These are phyloP conservation scores for Fusarium nodosum DNA, from an alignment of 2,329 filamentous ascomycete species.

Conservation along the genomic window DNA sequence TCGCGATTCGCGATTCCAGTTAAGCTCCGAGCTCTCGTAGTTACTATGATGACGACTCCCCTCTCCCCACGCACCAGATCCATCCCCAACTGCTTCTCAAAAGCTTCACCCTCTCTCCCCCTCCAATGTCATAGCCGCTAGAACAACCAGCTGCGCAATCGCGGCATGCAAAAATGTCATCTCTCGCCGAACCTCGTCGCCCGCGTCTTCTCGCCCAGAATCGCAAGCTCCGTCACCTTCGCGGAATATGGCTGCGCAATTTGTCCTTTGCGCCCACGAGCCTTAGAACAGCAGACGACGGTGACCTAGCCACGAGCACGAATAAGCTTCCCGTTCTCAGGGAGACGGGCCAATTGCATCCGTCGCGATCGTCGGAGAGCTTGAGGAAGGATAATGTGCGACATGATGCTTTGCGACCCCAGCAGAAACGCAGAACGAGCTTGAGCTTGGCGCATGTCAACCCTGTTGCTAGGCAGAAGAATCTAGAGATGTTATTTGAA, in stretches of 20 bases:
- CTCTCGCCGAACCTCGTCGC: conserved; percentile 57
- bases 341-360: conserved; percentile 64
- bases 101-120: conserved; percentile 5
- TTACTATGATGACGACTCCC: conserved; percentile 40
- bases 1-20: conserved; percentile 43
- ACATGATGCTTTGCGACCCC: conserved; percentile 57
- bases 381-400: conserved; percentile 55
- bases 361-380: conserved; percentile 68
- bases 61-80: conserved; percentile 3
- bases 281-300: conserved; percentile 82
- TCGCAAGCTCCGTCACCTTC: conserved; percentile 87
- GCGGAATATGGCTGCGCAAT: conserved; percentile 89
- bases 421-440: conserved; percentile 61
- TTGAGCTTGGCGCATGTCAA: conserved; percentile 63
- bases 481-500: conserved; percentile 79
- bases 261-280: conserved; percentile 74
- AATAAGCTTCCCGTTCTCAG: conserved; percentile 72
- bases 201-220: conserved; percentile 77
- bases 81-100: background rate
- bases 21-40: conserved; percentile 41
- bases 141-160: conserved; percentile 28
- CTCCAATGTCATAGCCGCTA: conserved; percentile 42
- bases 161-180: conserved; percentile 53
- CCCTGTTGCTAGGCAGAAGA: conserved; percentile 74
- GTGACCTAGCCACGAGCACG: conserved; percentile 76